Base-by-base conservation (phyloP, 2,329 filamentous ascomycete genomes). In the Calonectria hongkongensis region DNA sequence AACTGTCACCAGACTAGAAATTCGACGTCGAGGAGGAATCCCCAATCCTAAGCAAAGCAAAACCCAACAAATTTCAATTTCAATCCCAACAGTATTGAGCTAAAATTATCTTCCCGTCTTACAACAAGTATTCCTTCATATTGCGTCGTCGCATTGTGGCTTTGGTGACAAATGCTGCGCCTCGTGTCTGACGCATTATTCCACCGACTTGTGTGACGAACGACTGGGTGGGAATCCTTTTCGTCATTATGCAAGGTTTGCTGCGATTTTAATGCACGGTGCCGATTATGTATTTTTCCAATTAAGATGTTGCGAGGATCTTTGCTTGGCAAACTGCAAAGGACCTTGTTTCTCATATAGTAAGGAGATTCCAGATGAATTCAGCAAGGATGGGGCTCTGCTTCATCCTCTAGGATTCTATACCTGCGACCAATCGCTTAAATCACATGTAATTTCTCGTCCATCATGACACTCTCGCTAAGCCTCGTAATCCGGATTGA, bases 261-360 rank as follows among this genome's bases (percentile, higher is more conserved):
- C 39, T 41, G 43, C 43, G n/a, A 4, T 58, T 27, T 58, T 58
- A 25, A 58, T 58, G 54, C 54, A 58, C 54, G 33, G 54, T 58
- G 33, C 33, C 13, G 54, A 39, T 58, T 58, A 33, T n/a, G 33
- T 58, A n/a, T 33, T 10, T 58, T n/a, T 10, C 43, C 13, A 27
- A 58, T 58, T 27, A 36, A 36, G n/a, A 21, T 21, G 33, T 21
- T 58, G 39, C 28, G 28, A 33, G n/a, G 33, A 58, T 58, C 33
- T 36, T 33, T n/a, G n/a, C 15, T 21, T n/a, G 30, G 33, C 13
- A 56, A 47, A 47, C n/a, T 25, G 10, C 54, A 15, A 33, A 25
- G 33, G 54, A 33, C 54, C 39, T n/a, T 13, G 54, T 58, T 58
- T 58, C 54, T 58, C 13, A n/a, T 58, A 58, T 16, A 58, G 54